Evolutionary conservation across 2,329 filamentous ascomycete species (phyloP), one percentile per base, ranked within the genome.

Genomic region (Drechslerella coelobrocha): DNA sequence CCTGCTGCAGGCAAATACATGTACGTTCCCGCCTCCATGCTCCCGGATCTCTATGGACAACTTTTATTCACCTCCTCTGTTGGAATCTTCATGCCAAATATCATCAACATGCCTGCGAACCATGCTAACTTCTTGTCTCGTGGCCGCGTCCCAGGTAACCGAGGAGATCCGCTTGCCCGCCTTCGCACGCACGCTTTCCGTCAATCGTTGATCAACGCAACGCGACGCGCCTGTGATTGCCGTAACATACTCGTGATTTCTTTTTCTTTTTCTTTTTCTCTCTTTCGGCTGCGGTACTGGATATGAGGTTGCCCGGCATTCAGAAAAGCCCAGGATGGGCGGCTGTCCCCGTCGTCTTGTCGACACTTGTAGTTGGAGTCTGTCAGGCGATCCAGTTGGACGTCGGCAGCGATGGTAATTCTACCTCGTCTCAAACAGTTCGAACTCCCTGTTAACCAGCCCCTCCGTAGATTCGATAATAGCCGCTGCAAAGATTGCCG

Each of bases 401-500:
- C 24, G 57, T 69, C 34, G 54, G 39, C 41, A 52, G 62, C 21
- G 39, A 57, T 31, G 57, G 65, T 69, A 76, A 5, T 2, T 10
- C 34, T 39, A 4, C 4, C 56, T 76, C 73, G 74, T 75, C 73
- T 73, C 66, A 76, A 61, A 68, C 63, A 5, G 12, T 14, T 39
- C 12, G 31, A 31, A 53, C 14, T 47, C 31, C 19, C 71, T 74
- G 21, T 73, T 73, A 9, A 74, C 72, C 53, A 72, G 74, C 59
- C 73, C 37, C 27, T 24, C 23, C 51, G 31, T 56, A 72, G 61
- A 60, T 56, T 75, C 74, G 26, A 72, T 76, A 51, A 57, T 56
- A n/a, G 34, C 66, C 19, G 73, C 74, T 0, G 74, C 78, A 14
- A 75, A 74, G 41, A 66, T 72, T 31, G 71, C 79, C 19, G 83